Percentiles rank a stretch among this genome's conserved stretches.
Conservation (phyloP, 2,329 filamentous ascomycete genomes). For the Bimuria novae-zelandiae region DNA sequence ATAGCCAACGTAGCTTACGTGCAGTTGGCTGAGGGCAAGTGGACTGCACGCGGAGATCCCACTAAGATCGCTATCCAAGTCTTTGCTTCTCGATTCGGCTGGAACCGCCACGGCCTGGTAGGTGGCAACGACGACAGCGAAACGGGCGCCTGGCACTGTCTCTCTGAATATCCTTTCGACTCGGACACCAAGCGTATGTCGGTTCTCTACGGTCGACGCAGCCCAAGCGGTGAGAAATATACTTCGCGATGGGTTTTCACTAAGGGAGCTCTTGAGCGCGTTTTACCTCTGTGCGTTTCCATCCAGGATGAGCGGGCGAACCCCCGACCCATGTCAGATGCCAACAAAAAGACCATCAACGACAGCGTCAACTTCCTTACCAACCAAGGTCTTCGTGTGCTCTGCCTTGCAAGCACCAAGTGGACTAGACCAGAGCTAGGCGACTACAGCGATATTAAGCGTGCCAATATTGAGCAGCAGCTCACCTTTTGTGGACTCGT, state of each 20-base stretch:
- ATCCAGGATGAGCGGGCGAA: constrained; percentile 57
- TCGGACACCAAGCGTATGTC: constrained; percentile 77
- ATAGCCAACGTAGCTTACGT: constrained; percentile 58
- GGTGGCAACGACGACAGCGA: constrained; percentile 23
- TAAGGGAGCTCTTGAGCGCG: constrained; percentile 71
- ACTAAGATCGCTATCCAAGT: constrained; percentile 77
- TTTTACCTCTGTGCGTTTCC: constrained; percentile 53
- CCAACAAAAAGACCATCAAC: constrained; percentile 61
- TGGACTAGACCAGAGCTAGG: constrained; percentile 48
- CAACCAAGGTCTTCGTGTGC: constrained; percentile 68
- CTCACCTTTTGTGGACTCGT: constrained; percentile 78
- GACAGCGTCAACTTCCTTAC: constrained; percentile 71
- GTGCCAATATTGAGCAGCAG: constrained; percentile 66
- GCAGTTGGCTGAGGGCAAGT: constrained; percentile 46
- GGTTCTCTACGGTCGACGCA: constrained; percentile 57
- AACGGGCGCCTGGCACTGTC: constrained; percentile 32
- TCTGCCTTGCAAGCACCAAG: constrained; percentile 63
- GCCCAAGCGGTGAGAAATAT: constrained; percentile 42
- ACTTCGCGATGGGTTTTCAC: constrained; percentile 53
- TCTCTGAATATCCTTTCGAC: constrained; percentile 73
- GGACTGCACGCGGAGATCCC: constrained; percentile 42
- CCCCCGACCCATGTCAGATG: constrained; percentile 53
- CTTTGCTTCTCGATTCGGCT: constrained; percentile 70
- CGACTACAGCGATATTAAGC: constrained; percentile 53
- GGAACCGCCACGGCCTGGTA: constrained; percentile 53